These are phyloP conservation scores for Podospora pseudoanserina DNA, from an alignment of 495 filamentous ascomycete genomes.

Conservation along the genomic window DNA sequence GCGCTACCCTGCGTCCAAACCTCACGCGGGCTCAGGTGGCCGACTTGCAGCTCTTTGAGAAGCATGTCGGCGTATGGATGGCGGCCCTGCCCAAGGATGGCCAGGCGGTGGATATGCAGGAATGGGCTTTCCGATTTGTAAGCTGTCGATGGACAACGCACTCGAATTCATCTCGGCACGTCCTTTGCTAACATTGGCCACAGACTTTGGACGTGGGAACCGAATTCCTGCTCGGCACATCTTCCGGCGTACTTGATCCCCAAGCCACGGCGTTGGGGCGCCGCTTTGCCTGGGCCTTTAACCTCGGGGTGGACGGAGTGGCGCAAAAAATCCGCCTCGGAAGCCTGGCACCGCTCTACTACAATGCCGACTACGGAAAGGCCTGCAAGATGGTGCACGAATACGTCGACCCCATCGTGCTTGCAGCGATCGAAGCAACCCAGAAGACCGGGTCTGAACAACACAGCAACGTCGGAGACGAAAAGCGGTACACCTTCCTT, in stretches of 20 bases:
- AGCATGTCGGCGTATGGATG: constrained; percentile 56
- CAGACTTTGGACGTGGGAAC: neutral
- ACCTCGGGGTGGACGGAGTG: neutral
- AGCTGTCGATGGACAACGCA: constrained; percentile 50
- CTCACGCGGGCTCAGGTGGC: constrained; percentile 51
- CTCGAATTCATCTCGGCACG: constrained; percentile 56
- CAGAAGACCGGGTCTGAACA: neutral
- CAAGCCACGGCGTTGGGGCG: neutral
- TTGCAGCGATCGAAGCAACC: neutral
- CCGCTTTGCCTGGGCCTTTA: neutral
- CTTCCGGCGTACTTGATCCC: neutral
- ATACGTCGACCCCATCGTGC: neutral
- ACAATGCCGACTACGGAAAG: neutral
- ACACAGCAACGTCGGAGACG: neutral
- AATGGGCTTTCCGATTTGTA: constrained; percentile 38
- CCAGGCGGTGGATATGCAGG: constrained; percentile 56
- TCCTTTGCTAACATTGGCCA: constrained; percentile 46
- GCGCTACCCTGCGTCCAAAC: constrained; percentile 8
- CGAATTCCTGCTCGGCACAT: neutral
- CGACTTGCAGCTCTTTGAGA: constrained; percentile 52
- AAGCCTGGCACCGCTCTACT: neutral
- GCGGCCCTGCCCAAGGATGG: constrained; percentile 37
- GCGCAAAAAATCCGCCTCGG: neutral
- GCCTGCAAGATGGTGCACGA: neutral
- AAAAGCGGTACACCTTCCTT: neutral